Conservation (phyloP, 73 alveolate species). For the Loxodes magnus region DNA sequence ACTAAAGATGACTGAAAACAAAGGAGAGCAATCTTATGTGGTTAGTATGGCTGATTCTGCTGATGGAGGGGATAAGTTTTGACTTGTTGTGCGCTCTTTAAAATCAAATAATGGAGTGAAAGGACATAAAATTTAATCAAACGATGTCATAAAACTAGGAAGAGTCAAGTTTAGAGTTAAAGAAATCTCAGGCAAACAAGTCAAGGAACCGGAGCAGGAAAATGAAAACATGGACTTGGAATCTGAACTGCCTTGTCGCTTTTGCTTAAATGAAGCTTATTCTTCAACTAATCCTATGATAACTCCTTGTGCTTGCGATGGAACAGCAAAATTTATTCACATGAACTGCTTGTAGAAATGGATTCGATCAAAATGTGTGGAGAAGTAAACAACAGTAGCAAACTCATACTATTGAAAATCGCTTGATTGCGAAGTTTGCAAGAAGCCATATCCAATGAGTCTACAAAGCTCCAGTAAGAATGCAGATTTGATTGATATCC, state of each 20-base stretch:
- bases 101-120: conserved; percentile 25
- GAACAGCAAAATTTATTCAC: conserved; percentile 59
- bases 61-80: conserved; percentile 45
- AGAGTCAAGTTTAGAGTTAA: conserved; percentile 48
- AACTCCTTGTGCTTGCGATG: conserved; percentile 67
- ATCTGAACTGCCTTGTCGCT: conserved; percentile 33
- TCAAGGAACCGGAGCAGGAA: too few species aligned
- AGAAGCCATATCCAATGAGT: conserved; percentile 60
- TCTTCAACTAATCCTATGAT: conserved; percentile 43
- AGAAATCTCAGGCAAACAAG: conserved; percentile 39
- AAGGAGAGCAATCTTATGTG: too few species aligned
- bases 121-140: conserved; percentile 27
- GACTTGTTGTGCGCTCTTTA: conserved; percentile 51
- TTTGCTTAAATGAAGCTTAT: conserved; percentile 43
- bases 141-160: conserved; percentile 46
- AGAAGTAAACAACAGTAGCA: conserved; percentile 19
- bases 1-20: too few species aligned
- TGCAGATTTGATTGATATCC: conserved; percentile 27
- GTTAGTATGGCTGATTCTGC: too few species aligned
- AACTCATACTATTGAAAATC: conserved; percentile 39
- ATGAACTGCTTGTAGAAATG: conserved; percentile 52
- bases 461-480: conserved; percentile 6
- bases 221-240: too few species aligned
- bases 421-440: conserved; percentile 67
- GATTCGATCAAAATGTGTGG: conserved; percentile 36